A percentile compares a stretch with the other conserved stretches of the same genome.
These are phyloP conservation scores for Botrytis cinerea DNA, from an alignment of 2,329 filamentous ascomycete species.

Conservation along the genomic window DNA sequence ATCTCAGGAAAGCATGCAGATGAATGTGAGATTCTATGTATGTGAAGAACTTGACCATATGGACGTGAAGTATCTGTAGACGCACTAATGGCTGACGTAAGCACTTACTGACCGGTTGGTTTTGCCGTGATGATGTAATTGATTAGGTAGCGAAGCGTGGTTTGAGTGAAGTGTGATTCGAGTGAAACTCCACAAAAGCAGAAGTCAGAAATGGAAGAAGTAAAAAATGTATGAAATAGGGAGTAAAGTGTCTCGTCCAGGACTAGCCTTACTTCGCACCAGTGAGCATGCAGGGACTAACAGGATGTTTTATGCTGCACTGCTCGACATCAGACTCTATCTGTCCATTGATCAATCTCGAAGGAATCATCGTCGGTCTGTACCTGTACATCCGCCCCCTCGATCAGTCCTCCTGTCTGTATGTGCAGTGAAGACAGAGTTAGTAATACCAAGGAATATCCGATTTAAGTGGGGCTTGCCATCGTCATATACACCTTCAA, in stretches of 20 bases:
- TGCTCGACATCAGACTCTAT: too few species aligned
- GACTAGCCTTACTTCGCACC: too few species aligned
- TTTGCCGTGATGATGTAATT: background rate
- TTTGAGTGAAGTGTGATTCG: background rate
- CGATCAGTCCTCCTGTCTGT: too few species aligned
- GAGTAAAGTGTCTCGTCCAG: too few species aligned
- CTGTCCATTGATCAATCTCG: too few species aligned
- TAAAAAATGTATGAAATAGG: background rate
- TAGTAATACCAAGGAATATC: slow-evolving; percentile 4
- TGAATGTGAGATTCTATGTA: background rate
- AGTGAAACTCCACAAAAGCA: background rate
- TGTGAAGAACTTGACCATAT: background rate
- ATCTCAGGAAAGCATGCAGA: background rate
- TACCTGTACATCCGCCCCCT: too few species aligned
- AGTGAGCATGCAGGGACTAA: too few species aligned
- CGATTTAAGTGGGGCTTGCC: background rate
- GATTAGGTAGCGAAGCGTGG: background rate
- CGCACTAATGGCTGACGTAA: background rate
- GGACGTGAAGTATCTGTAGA: background rate
- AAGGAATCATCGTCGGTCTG: too few species aligned
- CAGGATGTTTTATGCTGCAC: too few species aligned
- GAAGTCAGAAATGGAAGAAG: background rate
- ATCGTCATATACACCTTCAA: background rate
- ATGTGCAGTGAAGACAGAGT: background rate
- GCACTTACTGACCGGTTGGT: background rate